A percentile compares a stretch with the other conserved stretches of the same genome.
Evolutionary conservation across 2,329 filamentous ascomycete species (phyloP).

Genomic region (Aureobasidium vineae): DNA sequence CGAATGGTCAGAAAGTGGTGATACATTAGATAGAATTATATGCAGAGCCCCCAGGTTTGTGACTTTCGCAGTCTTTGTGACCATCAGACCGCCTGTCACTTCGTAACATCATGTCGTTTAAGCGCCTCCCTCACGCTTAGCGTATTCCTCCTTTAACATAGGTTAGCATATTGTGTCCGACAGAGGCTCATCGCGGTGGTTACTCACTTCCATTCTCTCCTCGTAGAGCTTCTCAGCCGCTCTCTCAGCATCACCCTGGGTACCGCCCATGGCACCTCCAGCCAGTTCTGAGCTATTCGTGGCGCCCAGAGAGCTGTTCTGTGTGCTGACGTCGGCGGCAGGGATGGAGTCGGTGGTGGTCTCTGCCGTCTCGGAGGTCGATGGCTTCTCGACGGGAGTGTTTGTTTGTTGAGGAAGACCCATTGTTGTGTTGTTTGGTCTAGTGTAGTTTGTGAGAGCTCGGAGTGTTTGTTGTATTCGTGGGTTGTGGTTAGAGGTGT

Average conservation of each 20-base stretch:
- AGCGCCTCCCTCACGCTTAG: constrained; percentile 23
- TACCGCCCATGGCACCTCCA: constrained; percentile 23
- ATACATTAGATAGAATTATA: constrained; percentile 11
- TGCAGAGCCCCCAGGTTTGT: not conserved
- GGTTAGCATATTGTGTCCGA: not conserved
- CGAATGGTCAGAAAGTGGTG: constrained; percentile 2
- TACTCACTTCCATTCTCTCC: constrained; percentile 24
- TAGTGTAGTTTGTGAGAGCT: not conserved
- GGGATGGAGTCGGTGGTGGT: not conserved
- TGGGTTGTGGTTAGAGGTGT: not conserved
- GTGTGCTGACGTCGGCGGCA: constrained; percentile 6
- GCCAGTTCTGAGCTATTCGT: not conserved
- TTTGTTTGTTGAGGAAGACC: constrained; percentile 26
- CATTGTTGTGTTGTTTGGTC: not conserved
- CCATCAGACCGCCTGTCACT: not conserved
- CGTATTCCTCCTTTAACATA: constrained; percentile 2
- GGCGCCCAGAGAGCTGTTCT: constrained; percentile 6
- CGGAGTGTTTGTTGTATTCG: not conserved
- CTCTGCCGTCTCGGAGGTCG: constrained; percentile 24
- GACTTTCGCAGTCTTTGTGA: not conserved
- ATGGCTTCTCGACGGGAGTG: constrained; percentile 23
- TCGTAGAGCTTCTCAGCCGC: constrained; percentile 26
- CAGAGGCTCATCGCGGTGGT: too few relatives aligned
- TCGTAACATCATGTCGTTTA: not conserved
- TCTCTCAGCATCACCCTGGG: constrained; percentile 8